Evolutionary conservation across 2,329 filamentous ascomycete species (phyloP), one percentile per base, ranked within the genome.

Genomic region (Pestalotiopsis fici): DNA sequence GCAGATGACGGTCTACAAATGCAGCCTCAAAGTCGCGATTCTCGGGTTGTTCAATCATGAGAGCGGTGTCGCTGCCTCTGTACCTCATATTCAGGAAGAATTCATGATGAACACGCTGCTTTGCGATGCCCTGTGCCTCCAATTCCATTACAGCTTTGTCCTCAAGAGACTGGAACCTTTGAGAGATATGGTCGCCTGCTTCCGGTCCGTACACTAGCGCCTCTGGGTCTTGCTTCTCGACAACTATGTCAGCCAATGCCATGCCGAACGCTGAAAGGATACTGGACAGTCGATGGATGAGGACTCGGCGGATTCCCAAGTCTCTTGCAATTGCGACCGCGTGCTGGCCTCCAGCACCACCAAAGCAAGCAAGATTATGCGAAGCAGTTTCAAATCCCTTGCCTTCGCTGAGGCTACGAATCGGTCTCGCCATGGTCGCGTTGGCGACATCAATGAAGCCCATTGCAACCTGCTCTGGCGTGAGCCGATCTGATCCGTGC

Each of bases 371-470:
- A 4, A 78, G 72, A 37, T 77, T 73, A 39, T 78, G 77, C 3
- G 70, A 71, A 37, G 74, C 75, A 0, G 76, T 74, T 7, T 74
- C 76, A 56, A 78, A 9, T 75, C 77, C 21, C 77, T 70, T 3
- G 91, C 91, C 78, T 94, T 91, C 0, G 25, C 55, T 57, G 6
- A 57, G 55, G 2, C 65, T 92, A 59, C 92, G 86, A 68, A 94
- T 94, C 0, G 92, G 92, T 43, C 91, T 83, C 3, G 88, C 90
- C 91, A 93, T 93, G 0, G 90, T 89, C 77, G 92, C 90, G 71
- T 93, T 93, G 2, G 91, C 91, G 57, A 93, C 89, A 69, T 91
- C 89, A 74, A 94, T 85, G 73, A 93, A 93, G 0, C 92, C 92
- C 70, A 89, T 89, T 0, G 91, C 91, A 39, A 82, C 77, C 12